Percentiles rank a stretch among this genome's conserved stretches.
Evolutionary conservation across 2,329 filamentous ascomycete genomes (phyloP).

Genomic region (Diaporthe citriasiana): DNA sequence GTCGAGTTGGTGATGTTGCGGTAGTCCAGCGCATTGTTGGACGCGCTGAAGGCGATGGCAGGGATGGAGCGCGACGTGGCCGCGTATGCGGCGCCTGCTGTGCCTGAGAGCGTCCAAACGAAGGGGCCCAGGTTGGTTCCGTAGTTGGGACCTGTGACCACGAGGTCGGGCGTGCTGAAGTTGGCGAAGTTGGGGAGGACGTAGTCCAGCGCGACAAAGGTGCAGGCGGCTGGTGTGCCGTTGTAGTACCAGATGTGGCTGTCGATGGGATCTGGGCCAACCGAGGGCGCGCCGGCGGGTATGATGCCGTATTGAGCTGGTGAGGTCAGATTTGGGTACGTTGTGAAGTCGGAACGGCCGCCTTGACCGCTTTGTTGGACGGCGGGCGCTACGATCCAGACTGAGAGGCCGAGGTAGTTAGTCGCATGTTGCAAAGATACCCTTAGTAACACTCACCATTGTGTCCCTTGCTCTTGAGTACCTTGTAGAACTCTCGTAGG

Average conservation of each 20-base stretch:
- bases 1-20: constrained; percentile 28
- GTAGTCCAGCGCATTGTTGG: constrained; percentile 49
- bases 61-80: constrained; percentile 64
- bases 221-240: constrained; percentile 68
- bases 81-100: constrained; percentile 64
- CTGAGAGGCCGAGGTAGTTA: neutral
- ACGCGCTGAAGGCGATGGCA: constrained; percentile 63
- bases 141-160: constrained; percentile 69
- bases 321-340: constrained; percentile 55
- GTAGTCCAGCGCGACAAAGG: constrained; percentile 69
- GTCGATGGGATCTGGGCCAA: constrained; percentile 66
- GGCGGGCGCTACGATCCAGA: constrained; percentile 59
- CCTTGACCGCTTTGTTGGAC: constrained; percentile 61
- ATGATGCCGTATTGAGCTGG: constrained; percentile 60
- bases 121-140: constrained; percentile 68
- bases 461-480: constrained; percentile 69
- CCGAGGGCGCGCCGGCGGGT: constrained; percentile 60
- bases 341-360: constrained; percentile 59
- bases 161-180: constrained; percentile 65
- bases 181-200: constrained; percentile 64
- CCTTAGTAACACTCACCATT: constrained; percentile 55
- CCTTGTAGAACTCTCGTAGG: constrained; percentile 56
- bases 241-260: constrained; percentile 73
- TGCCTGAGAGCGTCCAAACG: constrained; percentile 65
- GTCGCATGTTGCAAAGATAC: neutral